Conservation (phyloP, 805 yeast genomes). For the Ogataea wickerhamii region DNA sequence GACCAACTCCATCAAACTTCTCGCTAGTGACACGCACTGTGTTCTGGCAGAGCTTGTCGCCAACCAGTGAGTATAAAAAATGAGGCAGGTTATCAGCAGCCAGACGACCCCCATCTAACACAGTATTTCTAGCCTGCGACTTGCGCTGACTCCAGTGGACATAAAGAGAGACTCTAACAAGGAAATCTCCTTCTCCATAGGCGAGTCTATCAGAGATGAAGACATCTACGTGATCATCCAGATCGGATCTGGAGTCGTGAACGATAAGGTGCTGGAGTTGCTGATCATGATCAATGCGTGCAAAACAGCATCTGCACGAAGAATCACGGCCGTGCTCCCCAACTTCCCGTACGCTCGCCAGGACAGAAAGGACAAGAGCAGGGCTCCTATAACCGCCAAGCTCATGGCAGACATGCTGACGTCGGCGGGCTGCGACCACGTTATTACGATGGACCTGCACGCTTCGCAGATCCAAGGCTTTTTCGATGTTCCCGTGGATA, state of each 20-base stretch:
- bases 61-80: conserved; percentile 28
- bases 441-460: conserved; percentile 82
- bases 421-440: conserved; percentile 84
- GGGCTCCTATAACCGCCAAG: conserved; percentile 86
- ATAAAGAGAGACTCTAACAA: conserved; percentile 65
- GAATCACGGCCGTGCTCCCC: conserved; percentile 79
- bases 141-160: conserved; percentile 58
- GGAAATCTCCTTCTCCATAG: conserved; percentile 73
- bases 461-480: conserved; percentile 90
- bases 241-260: conserved; percentile 73
- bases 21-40: conserved; percentile 66
- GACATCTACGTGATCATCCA: conserved; percentile 78
- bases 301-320: conserved; percentile 76
- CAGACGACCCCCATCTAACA: neutral
- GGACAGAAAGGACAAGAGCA: conserved; percentile 77
- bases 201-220: conserved; percentile 82
- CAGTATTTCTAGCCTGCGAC: conserved; percentile 45
- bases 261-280: conserved; percentile 70
- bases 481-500: conserved; percentile 79
- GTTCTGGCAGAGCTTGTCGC: conserved; percentile 70
- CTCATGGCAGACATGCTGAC: conserved; percentile 78
- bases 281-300: conserved; percentile 80
- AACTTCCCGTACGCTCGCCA: conserved; percentile 88
- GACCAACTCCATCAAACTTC: conserved; percentile 63
- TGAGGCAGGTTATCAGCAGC: neutral